A percentile compares a stretch with the other conserved stretches of the same genome.
phyloP scores from a whole-genome alignment of 2,329 filamentous ascomycete genomes.

The Epichloe uncinata region DNA sequence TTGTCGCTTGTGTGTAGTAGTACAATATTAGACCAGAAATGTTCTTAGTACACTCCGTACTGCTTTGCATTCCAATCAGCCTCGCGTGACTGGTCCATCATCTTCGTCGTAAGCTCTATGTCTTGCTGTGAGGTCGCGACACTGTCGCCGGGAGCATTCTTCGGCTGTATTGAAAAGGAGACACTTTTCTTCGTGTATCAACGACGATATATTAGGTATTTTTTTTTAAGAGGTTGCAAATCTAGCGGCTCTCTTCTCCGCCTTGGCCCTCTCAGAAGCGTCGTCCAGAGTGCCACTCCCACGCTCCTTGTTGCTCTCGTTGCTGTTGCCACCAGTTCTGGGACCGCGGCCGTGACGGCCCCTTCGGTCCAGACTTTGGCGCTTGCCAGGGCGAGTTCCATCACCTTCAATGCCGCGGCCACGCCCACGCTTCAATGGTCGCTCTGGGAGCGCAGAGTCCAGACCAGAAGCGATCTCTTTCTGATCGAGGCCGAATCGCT shows the following conservation, averaged over 20 bases:
- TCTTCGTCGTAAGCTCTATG: no score
- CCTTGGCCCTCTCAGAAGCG: slow-evolving; percentile 43
- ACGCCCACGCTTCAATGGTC: slow-evolving; percentile 48
- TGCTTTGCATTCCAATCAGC: no score
- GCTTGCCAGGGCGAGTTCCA: slow-evolving; percentile 34
- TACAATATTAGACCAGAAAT: background rate
- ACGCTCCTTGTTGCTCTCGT: slow-evolving; percentile 10
- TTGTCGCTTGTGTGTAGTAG: background rate
- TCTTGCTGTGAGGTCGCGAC: no score
- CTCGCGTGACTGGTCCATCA: no score
- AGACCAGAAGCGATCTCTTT: slow-evolving; percentile 43
- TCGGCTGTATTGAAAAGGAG: background rate
- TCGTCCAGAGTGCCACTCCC: slow-evolving; percentile 28
- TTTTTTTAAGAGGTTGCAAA: slow-evolving; percentile 27
- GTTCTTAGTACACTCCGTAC: background rate
- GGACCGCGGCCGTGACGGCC: slow-evolving; percentile 20
- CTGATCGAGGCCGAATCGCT: slow-evolving; percentile 52
- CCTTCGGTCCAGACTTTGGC: slow-evolving; percentile 34
- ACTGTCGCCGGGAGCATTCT: no score
- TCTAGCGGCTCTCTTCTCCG: slow-evolving; percentile 38
- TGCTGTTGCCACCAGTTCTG: slow-evolving; percentile 16
- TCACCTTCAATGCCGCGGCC: slow-evolving; percentile 29
- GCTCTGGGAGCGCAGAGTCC: slow-evolving; percentile 60
- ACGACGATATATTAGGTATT: background rate
- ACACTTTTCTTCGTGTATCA: no score